Conservation (phyloP, 163 green algal species). For the Chlorella variabilis region DNA sequence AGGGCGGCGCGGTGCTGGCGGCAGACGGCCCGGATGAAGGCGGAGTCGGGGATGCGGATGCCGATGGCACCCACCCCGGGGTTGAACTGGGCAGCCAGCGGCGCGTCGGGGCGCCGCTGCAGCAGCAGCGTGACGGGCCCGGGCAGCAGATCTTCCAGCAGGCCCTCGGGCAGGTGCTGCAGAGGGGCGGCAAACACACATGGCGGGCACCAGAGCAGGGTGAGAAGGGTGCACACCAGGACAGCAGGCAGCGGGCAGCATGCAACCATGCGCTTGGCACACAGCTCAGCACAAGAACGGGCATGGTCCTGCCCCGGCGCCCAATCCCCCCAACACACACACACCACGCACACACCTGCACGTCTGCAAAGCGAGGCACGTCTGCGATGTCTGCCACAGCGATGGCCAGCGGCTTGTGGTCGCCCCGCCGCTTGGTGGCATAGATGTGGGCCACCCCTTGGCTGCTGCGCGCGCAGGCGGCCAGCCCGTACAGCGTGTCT, state of each 20-base stretch:
- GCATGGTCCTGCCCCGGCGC: no score
- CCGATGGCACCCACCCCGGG: constrained; percentile 49
- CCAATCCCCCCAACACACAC: no score
- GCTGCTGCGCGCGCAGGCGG: constrained; percentile 50
- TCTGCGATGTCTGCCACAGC: constrained; percentile 60
- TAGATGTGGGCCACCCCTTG: constrained; percentile 66
- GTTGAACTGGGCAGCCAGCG: constrained; percentile 57
- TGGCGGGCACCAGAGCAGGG: no score
- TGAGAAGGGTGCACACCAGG: no score
- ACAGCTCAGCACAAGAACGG: no score
- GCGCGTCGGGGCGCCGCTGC: constrained; percentile 35
- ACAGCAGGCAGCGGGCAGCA: no score
- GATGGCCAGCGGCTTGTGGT: constrained; percentile 60
- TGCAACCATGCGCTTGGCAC: no score
- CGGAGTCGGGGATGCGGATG: constrained; percentile 70
- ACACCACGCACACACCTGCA: constrained; percentile 21
- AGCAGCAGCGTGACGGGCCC: constrained; percentile 81
- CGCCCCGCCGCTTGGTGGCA: constrained; percentile 62
- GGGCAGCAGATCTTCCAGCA: constrained; percentile 77
- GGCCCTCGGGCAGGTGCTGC: constrained; percentile 62
- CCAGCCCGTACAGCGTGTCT: constrained; percentile 81
- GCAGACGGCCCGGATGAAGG: constrained; percentile 69
- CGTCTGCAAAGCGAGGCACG: constrained; percentile 51
- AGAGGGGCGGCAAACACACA: constrained; percentile 8
- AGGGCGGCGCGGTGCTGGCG: constrained; percentile 57